phyloP scores from a whole-genome alignment of 2,329 filamentous ascomycete species.

The Exophiala alcalophila region DNA sequence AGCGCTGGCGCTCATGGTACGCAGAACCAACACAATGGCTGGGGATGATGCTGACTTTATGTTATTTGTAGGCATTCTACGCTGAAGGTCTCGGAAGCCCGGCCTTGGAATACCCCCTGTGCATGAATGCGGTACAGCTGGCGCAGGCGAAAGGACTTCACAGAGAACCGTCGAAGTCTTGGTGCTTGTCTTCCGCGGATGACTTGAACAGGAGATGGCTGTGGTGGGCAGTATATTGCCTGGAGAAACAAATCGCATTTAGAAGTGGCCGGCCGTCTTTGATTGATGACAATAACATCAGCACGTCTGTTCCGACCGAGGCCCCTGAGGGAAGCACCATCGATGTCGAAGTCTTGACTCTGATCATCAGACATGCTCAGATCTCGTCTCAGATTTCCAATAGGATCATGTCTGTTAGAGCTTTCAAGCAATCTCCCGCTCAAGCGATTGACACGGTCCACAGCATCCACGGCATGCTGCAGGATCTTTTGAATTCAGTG shows the following conservation, averaged over 20 bases:
- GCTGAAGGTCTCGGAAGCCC: conserved; percentile 9
- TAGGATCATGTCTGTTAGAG: conserved; percentile 5
- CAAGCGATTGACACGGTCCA: conserved; percentile 2
- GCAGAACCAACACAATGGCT: not conserved
- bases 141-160: conserved; percentile 7
- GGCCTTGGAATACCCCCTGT: conserved; percentile 8
- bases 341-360: conserved; percentile 2
- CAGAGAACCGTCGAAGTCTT: not conserved
- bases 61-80: conserved; percentile 4
- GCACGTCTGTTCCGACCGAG: conserved; percentile 1
- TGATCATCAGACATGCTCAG: conserved; percentile 6
- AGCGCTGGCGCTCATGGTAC: conserved; percentile 11
- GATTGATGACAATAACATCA: conserved; percentile 16
- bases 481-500: not conserved
- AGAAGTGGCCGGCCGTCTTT: conserved; percentile 10
- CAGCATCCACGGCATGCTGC: conserved; percentile 1
- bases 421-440: not conserved
- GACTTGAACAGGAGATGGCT: conserved; percentile 2
- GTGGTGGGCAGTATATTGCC: conserved; percentile 13
- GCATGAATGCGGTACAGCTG: conserved; percentile 3
- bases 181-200: conserved; percentile 1
- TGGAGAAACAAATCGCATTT: conserved; percentile 11
- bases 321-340: conserved; percentile 1
- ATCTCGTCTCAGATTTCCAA: conserved; percentile 6
- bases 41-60: not conserved